Base-by-base conservation (phyloP, 2,329 filamentous ascomycete species). In the Fusarium sp. region DNA sequence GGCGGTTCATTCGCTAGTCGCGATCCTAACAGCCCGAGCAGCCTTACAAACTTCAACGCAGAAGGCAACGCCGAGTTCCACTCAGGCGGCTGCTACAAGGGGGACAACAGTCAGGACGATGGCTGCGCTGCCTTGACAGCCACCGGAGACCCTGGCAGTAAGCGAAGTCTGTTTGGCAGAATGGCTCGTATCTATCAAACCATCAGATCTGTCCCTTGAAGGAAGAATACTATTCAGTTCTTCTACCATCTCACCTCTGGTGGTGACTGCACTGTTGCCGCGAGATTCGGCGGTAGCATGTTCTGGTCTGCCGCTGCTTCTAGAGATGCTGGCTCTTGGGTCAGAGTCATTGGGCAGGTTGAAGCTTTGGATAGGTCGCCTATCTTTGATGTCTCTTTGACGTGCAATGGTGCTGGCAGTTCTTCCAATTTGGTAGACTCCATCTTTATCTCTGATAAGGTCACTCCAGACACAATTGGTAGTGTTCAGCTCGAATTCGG, bases 161-260 rank as follows among this genome's bases (percentile, higher is more conserved):
- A 61, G 16, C 53, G 65, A 47, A 22, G 18, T 12, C 22, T 45
- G 4, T 11, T 59, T 10, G 16, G 52, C 13, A n/a, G 41, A 10
- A 41, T 58, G 32, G 65, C 58, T 8, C 52, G 58, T 6, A 68
- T 68, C 18, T 68, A 27, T 16, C 65, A 59, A 32, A 34, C 30
- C 3, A 25, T 68, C 3, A 51, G 7, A 1, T 25, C n/a, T 7
- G 22, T 58, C 3, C 34, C 34, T 0, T 40, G 34, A 3, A 56
- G 16, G 3, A 63, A 56, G 25, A 69, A 69, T 12, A 69, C 66
- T 1, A 40, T 68, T 11, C 65, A 64, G 22, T 68, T 68, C 20
- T 45, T 34, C n/a, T 67, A 67, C 22, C 7, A 22, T 2, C 12
- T 68, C 3, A 44, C 8, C 10, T 42, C 49, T 11, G 48, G 25